Conservation (phyloP, 1,284 basidiomycete genomes). For the Grifola frondosa region DNA sequence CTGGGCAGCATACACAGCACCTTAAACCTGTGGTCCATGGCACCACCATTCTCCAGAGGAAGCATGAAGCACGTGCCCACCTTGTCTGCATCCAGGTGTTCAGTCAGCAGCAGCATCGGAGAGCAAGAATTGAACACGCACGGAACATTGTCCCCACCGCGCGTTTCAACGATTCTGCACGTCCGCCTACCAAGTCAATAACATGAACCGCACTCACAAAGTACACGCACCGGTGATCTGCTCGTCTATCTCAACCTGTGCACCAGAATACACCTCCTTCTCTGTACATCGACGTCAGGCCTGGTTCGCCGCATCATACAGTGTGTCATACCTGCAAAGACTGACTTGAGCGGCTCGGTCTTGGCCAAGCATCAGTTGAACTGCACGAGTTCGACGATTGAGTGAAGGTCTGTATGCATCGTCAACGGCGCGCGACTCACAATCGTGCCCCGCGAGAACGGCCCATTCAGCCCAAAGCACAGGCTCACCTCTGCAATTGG, state of each 20-base stretch:
- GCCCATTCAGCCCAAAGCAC: constrained; percentile 25
- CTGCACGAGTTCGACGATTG: constrained; percentile 51
- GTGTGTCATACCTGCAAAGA: constrained; percentile 25
- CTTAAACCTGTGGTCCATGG: constrained; percentile 29
- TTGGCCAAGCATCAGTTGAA: constrained; percentile 43
- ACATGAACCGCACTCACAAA: not conserved
- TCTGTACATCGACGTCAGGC: constrained; percentile 3
- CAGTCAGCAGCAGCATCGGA: not conserved
- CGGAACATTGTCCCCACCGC: not conserved
- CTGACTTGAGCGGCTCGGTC: constrained; percentile 43
- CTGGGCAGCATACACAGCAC: no score
- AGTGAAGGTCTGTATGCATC: constrained; percentile 34
- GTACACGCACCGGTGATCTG: constrained; percentile 11
- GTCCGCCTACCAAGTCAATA: not conserved
- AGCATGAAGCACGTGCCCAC: constrained; percentile 32
- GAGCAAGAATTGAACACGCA: not conserved
- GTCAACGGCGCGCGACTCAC: constrained; percentile 21
- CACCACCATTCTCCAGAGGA: constrained; percentile 26
- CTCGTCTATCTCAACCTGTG: constrained; percentile 24
- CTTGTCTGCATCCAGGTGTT: no score
- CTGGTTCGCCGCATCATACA: not conserved
- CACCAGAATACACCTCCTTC: constrained; percentile 40
- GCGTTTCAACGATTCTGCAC: not conserved
- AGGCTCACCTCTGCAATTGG: constrained; percentile 34
- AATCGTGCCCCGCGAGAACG: constrained; percentile 41